Conservation (phyloP, 2,329 filamentous ascomycete genomes). For the Aspergillus viridinutans region DNA sequence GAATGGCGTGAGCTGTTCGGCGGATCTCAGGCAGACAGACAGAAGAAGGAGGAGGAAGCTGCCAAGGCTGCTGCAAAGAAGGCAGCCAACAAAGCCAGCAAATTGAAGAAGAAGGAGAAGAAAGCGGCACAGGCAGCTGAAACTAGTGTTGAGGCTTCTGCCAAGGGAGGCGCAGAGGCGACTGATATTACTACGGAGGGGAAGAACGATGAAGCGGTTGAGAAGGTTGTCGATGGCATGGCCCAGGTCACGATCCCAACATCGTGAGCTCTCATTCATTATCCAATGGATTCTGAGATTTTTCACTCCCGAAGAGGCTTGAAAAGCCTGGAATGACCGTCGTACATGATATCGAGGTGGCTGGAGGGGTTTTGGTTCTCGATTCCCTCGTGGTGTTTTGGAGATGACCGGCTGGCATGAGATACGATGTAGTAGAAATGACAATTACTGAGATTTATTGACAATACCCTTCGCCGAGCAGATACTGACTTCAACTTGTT, state of each 20-base stretch:
- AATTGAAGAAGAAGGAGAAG: slow-evolving; percentile 26
- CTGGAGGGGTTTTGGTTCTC: background rate
- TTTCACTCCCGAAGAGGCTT: background rate
- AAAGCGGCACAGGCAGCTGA: slow-evolving; percentile 31
- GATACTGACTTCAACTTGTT: background rate
- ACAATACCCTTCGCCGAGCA: background rate
- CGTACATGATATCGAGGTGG: background rate
- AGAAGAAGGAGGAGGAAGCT: slow-evolving; percentile 61
- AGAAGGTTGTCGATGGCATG: slow-evolving; percentile 40
- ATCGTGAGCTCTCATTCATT: slow-evolving; percentile 22
- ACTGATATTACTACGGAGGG: slow-evolving; percentile 19
- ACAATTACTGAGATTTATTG: background rate
- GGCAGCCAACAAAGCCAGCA: slow-evolving; percentile 34
- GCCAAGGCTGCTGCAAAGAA: slow-evolving; percentile 35
- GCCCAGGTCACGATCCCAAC: slow-evolving; percentile 41
- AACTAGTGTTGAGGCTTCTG: slow-evolving; percentile 30
- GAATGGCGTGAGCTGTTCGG: slow-evolving; percentile 78
- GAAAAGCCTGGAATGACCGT: background rate
- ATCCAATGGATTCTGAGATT: background rate
- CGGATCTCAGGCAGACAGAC: slow-evolving; percentile 61
- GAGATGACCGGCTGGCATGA: slow-evolving; percentile 1
- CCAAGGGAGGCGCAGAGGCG: slow-evolving; percentile 32
- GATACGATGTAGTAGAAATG: slow-evolving; percentile 6
- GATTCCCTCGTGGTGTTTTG: background rate
- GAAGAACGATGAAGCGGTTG: slow-evolving; percentile 32